A percentile compares a stretch with the other conserved stretches of the same genome.
phyloP scores from a whole-genome alignment of 257 asterid species.

The Osmanthus fragrans region DNA sequence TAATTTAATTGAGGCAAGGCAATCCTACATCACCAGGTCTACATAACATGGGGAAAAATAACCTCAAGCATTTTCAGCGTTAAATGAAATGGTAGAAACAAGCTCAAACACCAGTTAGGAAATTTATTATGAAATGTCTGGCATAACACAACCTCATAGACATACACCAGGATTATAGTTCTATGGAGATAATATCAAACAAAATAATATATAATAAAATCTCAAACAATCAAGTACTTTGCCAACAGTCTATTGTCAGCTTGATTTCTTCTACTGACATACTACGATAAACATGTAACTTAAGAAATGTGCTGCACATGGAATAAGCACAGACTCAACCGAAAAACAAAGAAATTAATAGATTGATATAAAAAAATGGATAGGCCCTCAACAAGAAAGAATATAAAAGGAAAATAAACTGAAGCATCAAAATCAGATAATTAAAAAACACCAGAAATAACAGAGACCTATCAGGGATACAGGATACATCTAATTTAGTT shows the following conservation, averaged over 20 bases:
- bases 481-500: constrained; percentile 5
- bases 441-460: constrained; percentile 18
- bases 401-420: constrained; percentile 1
- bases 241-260: constrained; percentile 3
- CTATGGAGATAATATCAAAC: not conserved
- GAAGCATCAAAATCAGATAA: constrained; percentile 17
- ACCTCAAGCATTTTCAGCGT: not conserved
- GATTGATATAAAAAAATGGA: constrained; percentile 13
- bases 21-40: not conserved
- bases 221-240: constrained; percentile 16
- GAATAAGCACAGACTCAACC: not conserved
- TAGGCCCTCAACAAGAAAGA: constrained; percentile 2
- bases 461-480: constrained; percentile 13
- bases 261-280: not conserved
- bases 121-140: constrained; percentile 13
- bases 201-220: not conserved
- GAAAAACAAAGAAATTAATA: constrained; percentile 12
- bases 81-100: constrained; percentile 16
- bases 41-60: not conserved
- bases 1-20: not conserved
- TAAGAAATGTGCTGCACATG: not conserved
- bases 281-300: not conserved
- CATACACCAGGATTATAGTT: constrained; percentile 9
- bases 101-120: constrained; percentile 1
- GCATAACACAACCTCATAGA: constrained; percentile 22